A percentile compares a stretch with the other conserved stretches of the same genome.
These are phyloP conservation scores for Yamadazyma insecticola DNA, from an alignment of 805 yeast genomes.

Conservation along the genomic window DNA sequence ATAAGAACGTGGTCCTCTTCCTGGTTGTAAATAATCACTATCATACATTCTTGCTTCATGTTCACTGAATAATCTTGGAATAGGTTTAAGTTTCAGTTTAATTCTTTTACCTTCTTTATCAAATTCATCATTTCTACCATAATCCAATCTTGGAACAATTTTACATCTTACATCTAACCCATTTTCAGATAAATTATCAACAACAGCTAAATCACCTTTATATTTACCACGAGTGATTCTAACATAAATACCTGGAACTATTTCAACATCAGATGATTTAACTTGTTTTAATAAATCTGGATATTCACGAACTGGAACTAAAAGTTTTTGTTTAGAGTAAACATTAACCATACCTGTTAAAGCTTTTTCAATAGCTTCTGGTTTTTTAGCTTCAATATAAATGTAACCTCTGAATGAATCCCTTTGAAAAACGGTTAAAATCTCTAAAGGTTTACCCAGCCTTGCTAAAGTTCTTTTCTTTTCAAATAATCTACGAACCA, in stretches of 20 bases:
- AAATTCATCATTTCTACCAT: constrained; percentile 60
- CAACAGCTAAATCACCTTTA: constrained; percentile 88
- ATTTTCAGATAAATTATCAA: constrained; percentile 88
- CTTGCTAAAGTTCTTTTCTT: constrained; percentile 76
- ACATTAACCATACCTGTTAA: constrained; percentile 87
- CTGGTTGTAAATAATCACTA: constrained; percentile 63
- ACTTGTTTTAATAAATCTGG: constrained; percentile 89
- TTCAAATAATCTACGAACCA: constrained; percentile 78
- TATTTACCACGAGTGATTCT: constrained; percentile 88
- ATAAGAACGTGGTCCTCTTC: constrained; percentile 56
- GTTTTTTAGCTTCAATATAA: constrained; percentile 89
- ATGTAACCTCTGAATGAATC: constrained; percentile 89
- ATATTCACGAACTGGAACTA: constrained; percentile 94
- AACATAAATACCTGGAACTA: constrained; percentile 90
- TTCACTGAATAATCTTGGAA: constrained; percentile 81
- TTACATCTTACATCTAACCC: constrained; percentile 94
- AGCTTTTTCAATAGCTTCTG: constrained; percentile 87
- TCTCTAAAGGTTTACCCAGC: constrained; percentile 74
- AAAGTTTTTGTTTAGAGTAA: constrained; percentile 63
- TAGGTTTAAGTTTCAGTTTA: constrained; percentile 68
- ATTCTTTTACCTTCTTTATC: constrained; percentile 43
- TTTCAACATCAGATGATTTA: constrained; percentile 79
- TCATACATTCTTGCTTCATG: constrained; percentile 86
- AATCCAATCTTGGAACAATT: constrained; percentile 89
- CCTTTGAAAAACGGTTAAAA: constrained; percentile 87